These are phyloP conservation scores for Aspergillus brunneoviolaceus DNA, from an alignment of 2,329 filamentous ascomycete genomes.

Conservation along the genomic window DNA sequence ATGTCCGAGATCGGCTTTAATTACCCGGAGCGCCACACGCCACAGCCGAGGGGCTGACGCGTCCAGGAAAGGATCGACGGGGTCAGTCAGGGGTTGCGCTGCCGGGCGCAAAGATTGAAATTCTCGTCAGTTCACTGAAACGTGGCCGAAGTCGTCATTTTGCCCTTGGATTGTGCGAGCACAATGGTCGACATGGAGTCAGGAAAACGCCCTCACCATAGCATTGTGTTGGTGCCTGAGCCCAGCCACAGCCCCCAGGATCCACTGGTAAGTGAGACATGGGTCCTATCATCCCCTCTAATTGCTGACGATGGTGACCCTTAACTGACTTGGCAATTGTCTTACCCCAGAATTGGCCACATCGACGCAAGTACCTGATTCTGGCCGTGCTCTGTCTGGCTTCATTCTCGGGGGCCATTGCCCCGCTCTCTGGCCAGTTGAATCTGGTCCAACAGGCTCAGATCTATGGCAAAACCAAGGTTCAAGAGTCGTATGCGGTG, in stretches of 20 bases:
- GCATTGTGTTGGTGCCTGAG: background rate
- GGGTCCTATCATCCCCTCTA: background rate
- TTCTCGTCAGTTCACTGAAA: no score
- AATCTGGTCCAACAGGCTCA: conserved; percentile 4
- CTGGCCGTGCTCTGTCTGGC: conserved; percentile 2
- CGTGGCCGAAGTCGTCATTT: no score
- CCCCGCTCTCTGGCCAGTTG: background rate
- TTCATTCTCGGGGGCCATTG: conserved; percentile 3
- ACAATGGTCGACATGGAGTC: background rate
- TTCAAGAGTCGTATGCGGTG: conserved; percentile 3
- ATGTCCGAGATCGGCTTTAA: background rate
- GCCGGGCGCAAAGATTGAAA: background rate
- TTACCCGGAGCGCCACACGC: background rate
- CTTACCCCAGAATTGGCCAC: conserved; percentile 1
- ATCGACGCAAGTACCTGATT: conserved; percentile 1
- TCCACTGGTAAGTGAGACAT: conserved; percentile 3
- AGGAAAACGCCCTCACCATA: background rate
- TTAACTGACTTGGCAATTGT: background rate
- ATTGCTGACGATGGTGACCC: background rate
- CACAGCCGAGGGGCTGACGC: background rate
- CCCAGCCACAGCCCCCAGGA: background rate
- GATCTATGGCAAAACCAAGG: conserved; percentile 5
- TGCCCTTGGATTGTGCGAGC: background rate
- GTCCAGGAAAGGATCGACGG: background rate
- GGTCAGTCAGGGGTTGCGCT: background rate